phyloP scores from a whole-genome alignment of 129 eudicot genomes.

The Rutidosis leptorrhynchoides region DNA sequence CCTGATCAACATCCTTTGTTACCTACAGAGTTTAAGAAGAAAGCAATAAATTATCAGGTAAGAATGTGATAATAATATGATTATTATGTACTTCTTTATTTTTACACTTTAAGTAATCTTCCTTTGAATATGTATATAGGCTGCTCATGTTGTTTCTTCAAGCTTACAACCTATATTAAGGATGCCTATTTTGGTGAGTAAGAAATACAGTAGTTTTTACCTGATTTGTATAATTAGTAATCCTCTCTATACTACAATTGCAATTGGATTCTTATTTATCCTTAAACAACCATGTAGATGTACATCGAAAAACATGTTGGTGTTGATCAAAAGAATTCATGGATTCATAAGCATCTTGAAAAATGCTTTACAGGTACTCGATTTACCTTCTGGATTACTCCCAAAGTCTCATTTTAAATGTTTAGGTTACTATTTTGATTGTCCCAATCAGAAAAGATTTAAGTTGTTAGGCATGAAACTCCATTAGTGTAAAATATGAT shows the following conservation, averaged over 20 bases:
- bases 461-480: too few relatives aligned
- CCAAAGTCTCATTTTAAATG: too few relatives aligned
- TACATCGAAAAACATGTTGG: neutral
- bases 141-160: neutral
- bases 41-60: conserved; percentile 2
- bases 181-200: neutral
- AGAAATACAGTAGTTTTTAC: neutral
- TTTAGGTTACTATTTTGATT: too few relatives aligned
- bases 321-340: neutral
- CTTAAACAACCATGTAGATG: neutral
- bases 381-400: neutral
- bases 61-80: neutral
- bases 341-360: neutral
- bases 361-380: conserved; percentile 2
- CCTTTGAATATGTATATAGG: neutral
- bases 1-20: neutral
- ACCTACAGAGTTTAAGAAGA: neutral
- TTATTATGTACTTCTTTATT: neutral
- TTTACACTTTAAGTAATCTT: neutral
- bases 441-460: too few relatives aligned
- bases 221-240: neutral
- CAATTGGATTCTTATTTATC: neutral
- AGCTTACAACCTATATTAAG: neutral
- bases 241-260: neutral
- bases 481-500: too few relatives aligned